Base-by-base conservation (phyloP, 2,329 filamentous ascomycete species). In the Phoma sp. region DNA sequence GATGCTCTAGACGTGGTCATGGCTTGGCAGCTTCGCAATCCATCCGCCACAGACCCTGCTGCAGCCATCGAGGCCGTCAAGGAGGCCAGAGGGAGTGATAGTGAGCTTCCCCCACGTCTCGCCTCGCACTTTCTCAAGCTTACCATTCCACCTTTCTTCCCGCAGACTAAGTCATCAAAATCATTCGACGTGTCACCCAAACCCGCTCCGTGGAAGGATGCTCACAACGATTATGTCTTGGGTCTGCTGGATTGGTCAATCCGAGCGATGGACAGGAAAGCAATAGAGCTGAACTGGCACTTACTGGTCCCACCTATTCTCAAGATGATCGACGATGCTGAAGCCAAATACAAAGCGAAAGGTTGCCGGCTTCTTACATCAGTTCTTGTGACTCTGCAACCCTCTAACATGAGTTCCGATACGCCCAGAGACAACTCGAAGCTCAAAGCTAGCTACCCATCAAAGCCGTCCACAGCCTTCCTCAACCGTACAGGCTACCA, bases 11-110 rank as follows among this genome's bases (percentile, higher is more conserved):
- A 96, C 26, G 80, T 92, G 4, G 90, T 91, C 56, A 84, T 96
- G 74, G 87, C 87, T 56, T 98, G 93, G 92, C 95, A 98, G 75
- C 82, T 98, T 46, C 84, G 91, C 30, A 86, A 98, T 68, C 91
- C 92, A 0, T 81, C 81, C 4, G 80, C 78, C 52, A 84, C 81
- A 3, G 88, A 93, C 57, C 76, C 81, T 25, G 65, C 68, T 26
- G 70, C 72, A 49, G 79, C 78, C 12, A 77, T 82, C 43, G 75
- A 78, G 62, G 76, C 77, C 56, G 78, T 82, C 36, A 75, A 74
- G 64, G 64, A 63, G 52, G 63, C 65, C 40, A 64, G 57, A 59
- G 71, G 76, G 62, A 69, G 56, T 61, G 74, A 77, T 64, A 77
- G 79, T 82, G 80, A 81, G 80, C 80, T 82, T 55, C 69, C 78